A percentile compares a stretch with the other conserved stretches of the same genome.
These are phyloP conservation scores for Bacterosira constricta DNA, from an alignment of 108 stramenopile species.

Conservation along the genomic window DNA sequence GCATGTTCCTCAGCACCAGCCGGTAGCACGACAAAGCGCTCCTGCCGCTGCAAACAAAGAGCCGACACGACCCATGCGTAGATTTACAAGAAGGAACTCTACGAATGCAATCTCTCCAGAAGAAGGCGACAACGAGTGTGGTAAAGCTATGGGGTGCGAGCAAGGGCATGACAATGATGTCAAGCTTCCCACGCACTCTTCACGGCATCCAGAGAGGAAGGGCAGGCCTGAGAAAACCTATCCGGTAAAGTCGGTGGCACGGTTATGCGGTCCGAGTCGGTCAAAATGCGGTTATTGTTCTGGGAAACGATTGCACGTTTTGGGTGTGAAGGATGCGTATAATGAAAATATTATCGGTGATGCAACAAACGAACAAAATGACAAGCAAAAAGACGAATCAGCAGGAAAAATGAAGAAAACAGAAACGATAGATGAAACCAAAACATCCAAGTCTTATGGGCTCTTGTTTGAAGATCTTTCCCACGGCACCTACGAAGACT, in stretches of 20 bases:
- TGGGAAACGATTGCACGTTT: slow-evolving; percentile 54
- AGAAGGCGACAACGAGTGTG: too few relatives aligned
- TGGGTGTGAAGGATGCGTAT: slow-evolving; percentile 28
- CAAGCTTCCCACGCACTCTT: not conserved
- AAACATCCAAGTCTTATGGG: slow-evolving; percentile 70
- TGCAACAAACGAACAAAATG: slow-evolving; percentile 4
- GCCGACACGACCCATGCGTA: too few relatives aligned
- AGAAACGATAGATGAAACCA: slow-evolving; percentile 21
- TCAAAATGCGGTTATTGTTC: slow-evolving; percentile 80
- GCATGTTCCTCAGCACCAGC: too few relatives aligned
- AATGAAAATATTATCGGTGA: slow-evolving; percentile 17
- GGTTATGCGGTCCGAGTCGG: slow-evolving; percentile 61
- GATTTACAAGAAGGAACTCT: not conserved
- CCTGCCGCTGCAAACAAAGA: too few relatives aligned
- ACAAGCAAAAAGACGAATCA: not conserved
- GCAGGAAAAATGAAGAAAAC: not conserved
- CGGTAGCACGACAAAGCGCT: too few relatives aligned
- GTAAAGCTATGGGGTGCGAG: too few relatives aligned
- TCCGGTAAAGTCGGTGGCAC: slow-evolving; percentile 16
- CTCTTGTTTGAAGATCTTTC: slow-evolving; percentile 60
- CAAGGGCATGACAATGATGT: too few relatives aligned
- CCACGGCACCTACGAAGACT: slow-evolving; percentile 58
- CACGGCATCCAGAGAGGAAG: not conserved
- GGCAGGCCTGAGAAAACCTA: not conserved
- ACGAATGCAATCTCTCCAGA: not conserved